Evolutionary conservation across 768 basidiomycete species (phyloP).

Genomic region (Asterophora parasitica): DNA sequence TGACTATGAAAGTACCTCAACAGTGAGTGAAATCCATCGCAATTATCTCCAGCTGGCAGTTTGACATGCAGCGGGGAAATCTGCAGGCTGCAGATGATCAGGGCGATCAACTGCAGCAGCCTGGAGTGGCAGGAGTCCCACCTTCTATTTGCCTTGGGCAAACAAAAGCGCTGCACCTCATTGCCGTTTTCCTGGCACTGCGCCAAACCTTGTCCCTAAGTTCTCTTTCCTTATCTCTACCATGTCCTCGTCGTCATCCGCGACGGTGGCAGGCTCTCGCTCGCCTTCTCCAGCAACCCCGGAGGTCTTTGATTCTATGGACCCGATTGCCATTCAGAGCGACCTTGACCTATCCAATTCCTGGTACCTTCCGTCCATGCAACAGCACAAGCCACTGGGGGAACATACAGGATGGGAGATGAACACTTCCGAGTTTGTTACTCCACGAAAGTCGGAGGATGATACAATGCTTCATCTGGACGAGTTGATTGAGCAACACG

Average conservation of each 20-base stretch:
- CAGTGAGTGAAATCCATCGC: no score
- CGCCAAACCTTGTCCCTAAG: not conserved
- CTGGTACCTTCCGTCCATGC: constrained; percentile 49
- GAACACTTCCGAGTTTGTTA: constrained; percentile 32
- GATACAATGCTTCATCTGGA: constrained; percentile 61
- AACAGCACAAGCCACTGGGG: constrained; percentile 36
- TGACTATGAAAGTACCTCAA: no score
- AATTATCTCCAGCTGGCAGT: no score
- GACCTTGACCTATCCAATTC: constrained; percentile 43
- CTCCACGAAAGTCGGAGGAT: constrained; percentile 43
- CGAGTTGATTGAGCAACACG: constrained; percentile 69
- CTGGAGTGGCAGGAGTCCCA: constrained; percentile 10
- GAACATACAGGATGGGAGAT: constrained; percentile 39
- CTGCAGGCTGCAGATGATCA: no score
- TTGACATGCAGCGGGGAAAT: no score
- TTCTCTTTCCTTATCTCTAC: constrained; percentile 1
- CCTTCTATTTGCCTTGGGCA: not conserved
- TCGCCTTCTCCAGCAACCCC: constrained; percentile 72
- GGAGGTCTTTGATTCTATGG: constrained; percentile 52
- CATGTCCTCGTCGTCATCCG: constrained; percentile 62
- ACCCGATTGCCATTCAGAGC: constrained; percentile 45
- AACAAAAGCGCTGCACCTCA: constrained; percentile 12
- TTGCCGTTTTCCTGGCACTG: not conserved
- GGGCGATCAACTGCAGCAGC: no score
- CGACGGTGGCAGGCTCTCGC: constrained; percentile 53